Evolutionary conservation across 2,329 filamentous ascomycete species (phyloP).

Genomic region (Teratosphaeria epicoccoides): DNA sequence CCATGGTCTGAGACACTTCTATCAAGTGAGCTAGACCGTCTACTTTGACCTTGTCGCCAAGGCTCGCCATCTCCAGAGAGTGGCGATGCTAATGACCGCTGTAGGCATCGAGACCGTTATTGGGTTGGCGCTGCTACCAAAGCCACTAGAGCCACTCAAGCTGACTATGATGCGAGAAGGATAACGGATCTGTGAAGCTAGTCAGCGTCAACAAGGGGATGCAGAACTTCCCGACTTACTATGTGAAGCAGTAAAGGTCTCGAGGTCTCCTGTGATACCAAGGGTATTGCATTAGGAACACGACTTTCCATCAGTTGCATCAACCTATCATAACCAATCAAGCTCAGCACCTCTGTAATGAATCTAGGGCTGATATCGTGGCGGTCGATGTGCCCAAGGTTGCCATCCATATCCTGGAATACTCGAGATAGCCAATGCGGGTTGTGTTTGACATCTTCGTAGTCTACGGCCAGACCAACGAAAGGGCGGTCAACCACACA

Average conservation of each 20-base stretch:
- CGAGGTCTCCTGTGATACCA: constrained; percentile 17
- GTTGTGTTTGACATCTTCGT: constrained; percentile 7
- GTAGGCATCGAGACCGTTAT: constrained; percentile 6
- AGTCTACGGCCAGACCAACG: constrained; percentile 6
- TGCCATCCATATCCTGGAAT: constrained; percentile 9
- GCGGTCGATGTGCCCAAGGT: constrained; percentile 12
- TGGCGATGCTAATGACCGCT: constrained; percentile 8
- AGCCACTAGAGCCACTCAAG: constrained; percentile 17
- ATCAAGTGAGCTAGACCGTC: constrained; percentile 9
- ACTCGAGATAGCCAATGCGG: constrained; percentile 17
- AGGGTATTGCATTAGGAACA: constrained; percentile 16
- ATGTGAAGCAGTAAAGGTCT: constrained; percentile 15
- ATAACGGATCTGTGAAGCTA: constrained; percentile 13
- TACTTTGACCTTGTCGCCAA: constrained; percentile 13
- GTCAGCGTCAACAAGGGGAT: neutral
- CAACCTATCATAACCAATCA: constrained; percentile 10
- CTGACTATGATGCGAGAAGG: constrained; percentile 21
- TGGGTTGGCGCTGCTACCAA: constrained; percentile 14
- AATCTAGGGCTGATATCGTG: constrained; percentile 10
- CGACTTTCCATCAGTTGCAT: constrained; percentile 12
- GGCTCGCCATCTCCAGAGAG: constrained; percentile 10
- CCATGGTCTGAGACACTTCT: constrained; percentile 14
- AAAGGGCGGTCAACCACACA: constrained; percentile 21
- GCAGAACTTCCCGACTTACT: neutral
- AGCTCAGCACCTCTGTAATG: constrained; percentile 9